Base-by-base conservation (phyloP, 352 stramenopile genomes). In the Phytophthora constricta region DNA sequence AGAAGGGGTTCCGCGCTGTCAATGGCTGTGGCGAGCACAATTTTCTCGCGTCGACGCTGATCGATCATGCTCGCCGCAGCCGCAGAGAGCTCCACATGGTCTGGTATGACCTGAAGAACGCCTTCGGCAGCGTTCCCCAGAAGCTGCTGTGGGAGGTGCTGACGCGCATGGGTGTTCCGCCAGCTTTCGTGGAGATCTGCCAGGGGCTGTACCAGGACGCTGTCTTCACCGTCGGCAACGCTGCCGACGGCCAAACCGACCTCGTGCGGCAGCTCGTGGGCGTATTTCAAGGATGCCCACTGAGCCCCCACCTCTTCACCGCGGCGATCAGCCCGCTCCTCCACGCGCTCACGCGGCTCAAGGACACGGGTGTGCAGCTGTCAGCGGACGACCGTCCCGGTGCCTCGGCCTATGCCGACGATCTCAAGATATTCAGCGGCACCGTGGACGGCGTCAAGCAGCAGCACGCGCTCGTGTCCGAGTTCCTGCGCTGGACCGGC, bases 251-350 rank as follows among this genome's bases (percentile, higher is more conserved):
- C 19, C 9, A 33, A 2, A 73, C 72, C 0, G 42, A 27, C 13
- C 68, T 65, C 3, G 59, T 78, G 5, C 23, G 1, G 3, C 60
- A 59, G 31, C 20, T 23, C 4, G 46, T 66, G 14, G 51, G 61
- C 3, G 61, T 74, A 2, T 78, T 65, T 43, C 61, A 78, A 20
- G 60, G 65, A 1, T 78, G 51, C 33, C 70, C 60, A 10, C 34
- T 78, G 13, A 74, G 65, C 70, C 70, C 70, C 70, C 53, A 69
- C 4, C 60, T 74, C 2, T 78, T 72, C 37, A 68, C 50, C 22
- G 43, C 58, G 0, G 68, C 51, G 0, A 62, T 71, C 33, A 54
- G 41, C 10, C 64, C 49, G 8, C 57, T 77, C 2, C 61, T 70
- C 7, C 33, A 43, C 28, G 67, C 67, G 13, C 19, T 68, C 34